phyloP scores from a whole-genome alignment of 2,329 filamentous ascomycete genomes.

The Aspergillus sp. region DNA sequence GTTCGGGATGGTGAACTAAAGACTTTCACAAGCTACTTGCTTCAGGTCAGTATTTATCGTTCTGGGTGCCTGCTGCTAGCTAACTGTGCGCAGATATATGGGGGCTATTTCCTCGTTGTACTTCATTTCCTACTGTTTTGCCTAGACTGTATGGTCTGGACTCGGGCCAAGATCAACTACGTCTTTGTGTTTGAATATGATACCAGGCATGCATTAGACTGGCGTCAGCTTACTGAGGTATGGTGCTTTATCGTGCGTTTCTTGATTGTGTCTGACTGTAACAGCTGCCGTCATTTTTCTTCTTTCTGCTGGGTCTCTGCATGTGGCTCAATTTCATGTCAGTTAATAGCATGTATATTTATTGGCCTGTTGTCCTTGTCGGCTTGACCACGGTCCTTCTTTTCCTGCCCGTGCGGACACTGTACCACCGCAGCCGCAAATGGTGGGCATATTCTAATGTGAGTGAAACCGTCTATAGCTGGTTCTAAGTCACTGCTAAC shows the following conservation, averaged over 20 bases:
- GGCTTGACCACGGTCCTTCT: slow-evolving; percentile 67
- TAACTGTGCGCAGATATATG: slow-evolving; percentile 69
- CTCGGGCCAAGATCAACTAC: slow-evolving; percentile 85
- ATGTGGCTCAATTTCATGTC: slow-evolving; percentile 90
- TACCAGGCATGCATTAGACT: slow-evolving; percentile 80
- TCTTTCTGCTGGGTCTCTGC: slow-evolving; percentile 72
- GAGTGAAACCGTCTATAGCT: slow-evolving; percentile 39
- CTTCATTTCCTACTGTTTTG: slow-evolving; percentile 82
- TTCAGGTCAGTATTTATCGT: slow-evolving; percentile 55
- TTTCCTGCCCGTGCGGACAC: slow-evolving; percentile 71
- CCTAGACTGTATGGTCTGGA: slow-evolving; percentile 81
- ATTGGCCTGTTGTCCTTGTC: slow-evolving; percentile 82
- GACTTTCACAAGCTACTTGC: slow-evolving; percentile 64
- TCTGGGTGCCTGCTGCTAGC: slow-evolving; percentile 3
- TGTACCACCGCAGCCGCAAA: slow-evolving; percentile 74
- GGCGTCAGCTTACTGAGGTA: slow-evolving; percentile 79
- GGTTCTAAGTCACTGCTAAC: slow-evolving; percentile 17
- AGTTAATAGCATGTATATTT: slow-evolving; percentile 69
- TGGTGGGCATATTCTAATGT: slow-evolving; percentile 93
- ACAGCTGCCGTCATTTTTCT: slow-evolving; percentile 78
- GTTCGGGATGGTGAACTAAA: slow-evolving; percentile 52
- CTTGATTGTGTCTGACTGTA: slow-evolving; percentile 17
- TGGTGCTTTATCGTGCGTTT: slow-evolving; percentile 15
- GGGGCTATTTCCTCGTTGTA: slow-evolving; percentile 83
- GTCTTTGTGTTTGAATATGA: slow-evolving; percentile 97